A percentile compares a stretch with the other conserved stretches of the same genome.
phyloP scores from a whole-genome alignment of 2,329 filamentous ascomycete genomes.

The Sporothrix euskadiensis region DNA sequence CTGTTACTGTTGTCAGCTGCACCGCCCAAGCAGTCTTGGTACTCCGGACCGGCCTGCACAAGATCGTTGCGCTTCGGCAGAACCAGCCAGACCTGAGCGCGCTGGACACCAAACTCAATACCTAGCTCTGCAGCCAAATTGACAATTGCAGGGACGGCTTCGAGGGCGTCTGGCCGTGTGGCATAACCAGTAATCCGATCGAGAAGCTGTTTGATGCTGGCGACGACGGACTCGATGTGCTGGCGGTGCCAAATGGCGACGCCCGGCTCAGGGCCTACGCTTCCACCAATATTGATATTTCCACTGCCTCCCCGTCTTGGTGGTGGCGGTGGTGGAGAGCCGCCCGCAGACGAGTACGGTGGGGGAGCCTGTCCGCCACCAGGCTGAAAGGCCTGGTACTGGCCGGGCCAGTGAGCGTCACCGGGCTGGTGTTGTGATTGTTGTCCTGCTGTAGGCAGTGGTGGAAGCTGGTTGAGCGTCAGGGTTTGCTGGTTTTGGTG shows the following conservation, averaged over 20 bases:
- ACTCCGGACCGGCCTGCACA: slow-evolving; percentile 28
- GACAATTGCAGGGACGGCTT: slow-evolving; percentile 23
- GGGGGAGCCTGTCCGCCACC: slow-evolving; percentile 10
- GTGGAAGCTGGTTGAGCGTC: slow-evolving; percentile 6
- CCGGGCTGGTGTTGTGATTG: background rate
- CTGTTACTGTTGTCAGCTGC: background rate
- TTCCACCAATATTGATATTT: background rate
- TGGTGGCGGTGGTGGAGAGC: background rate
- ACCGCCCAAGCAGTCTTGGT: slow-evolving; percentile 26
- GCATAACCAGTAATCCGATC: slow-evolving; percentile 25
- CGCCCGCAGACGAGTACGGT: background rate
- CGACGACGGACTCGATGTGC: slow-evolving; percentile 23
- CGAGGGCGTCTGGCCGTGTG: slow-evolving; percentile 19
- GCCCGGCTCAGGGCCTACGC: background rate
- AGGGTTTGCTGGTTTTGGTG: slow-evolving; percentile 20
- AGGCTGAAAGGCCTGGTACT: slow-evolving; percentile 21
- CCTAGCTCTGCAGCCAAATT: slow-evolving; percentile 28
- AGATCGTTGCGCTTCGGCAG: background rate
- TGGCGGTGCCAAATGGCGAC: slow-evolving; percentile 19
- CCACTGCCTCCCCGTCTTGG: background rate
- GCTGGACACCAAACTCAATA: slow-evolving; percentile 32
- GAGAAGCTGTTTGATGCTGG: slow-evolving; percentile 22
- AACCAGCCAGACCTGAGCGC: slow-evolving; percentile 25
- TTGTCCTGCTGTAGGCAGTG: background rate
- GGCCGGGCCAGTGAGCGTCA: background rate